Conservation (phyloP, 345 rosid genomes). For the Physaria fendleri region DNA sequence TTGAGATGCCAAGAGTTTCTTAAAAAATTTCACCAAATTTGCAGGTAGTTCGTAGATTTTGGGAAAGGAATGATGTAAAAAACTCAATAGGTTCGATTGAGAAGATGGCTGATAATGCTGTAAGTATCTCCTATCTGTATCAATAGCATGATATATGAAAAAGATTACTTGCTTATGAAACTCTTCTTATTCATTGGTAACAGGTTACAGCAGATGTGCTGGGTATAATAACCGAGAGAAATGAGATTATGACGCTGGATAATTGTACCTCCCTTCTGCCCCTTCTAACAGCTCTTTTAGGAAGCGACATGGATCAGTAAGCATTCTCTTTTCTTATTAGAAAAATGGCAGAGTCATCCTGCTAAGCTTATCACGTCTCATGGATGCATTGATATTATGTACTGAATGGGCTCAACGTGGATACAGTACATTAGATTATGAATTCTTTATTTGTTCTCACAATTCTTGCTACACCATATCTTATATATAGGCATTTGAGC, state of each 20-base stretch:
- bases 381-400: background rate
- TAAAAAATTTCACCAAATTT: slow-evolving; percentile 20
- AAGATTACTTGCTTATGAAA: background rate
- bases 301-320: slow-evolving; percentile 86
- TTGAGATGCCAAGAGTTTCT: slow-evolving; percentile 33
- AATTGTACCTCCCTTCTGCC: slow-evolving; percentile 83
- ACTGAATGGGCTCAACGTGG: background rate
- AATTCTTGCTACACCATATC: background rate
- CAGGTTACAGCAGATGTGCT: slow-evolving; percentile 90
- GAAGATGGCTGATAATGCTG: slow-evolving; percentile 94
- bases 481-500: slow-evolving; percentile 65
- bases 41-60: slow-evolving; percentile 76
- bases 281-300: slow-evolving; percentile 65
- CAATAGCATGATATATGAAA: background rate
- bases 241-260: slow-evolving; percentile 71
- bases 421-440: background rate
- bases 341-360: background rate
- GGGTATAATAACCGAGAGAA: slow-evolving; percentile 54
- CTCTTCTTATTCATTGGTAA: slow-evolving; percentile 12
- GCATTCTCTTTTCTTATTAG: background rate
- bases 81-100: slow-evolving; percentile 70
- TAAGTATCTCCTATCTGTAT: slow-evolving; percentile 31
- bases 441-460: background rate
- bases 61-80: slow-evolving; percentile 84
- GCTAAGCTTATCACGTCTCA: background rate